These are phyloP conservation scores for Trifolium pratense DNA, from an alignment of 306 rosid genomes.

Conservation along the genomic window DNA sequence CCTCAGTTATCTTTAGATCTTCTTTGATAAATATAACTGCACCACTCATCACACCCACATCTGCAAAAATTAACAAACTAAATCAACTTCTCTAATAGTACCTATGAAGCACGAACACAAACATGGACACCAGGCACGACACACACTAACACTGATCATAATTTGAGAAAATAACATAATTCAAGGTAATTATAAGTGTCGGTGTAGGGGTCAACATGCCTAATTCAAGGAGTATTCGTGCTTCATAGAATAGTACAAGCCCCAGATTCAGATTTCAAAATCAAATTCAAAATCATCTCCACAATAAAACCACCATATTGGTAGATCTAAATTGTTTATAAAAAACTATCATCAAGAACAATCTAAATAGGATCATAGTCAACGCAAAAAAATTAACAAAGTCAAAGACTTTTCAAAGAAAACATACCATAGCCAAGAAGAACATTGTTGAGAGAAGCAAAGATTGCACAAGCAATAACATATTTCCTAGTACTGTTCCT, in stretches of 20 bases:
- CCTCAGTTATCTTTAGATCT: conserved; percentile 82
- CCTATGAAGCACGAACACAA: no score
- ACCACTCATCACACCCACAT: conserved; percentile 99
- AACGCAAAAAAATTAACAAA: conserved; percentile 30
- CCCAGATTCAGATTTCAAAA: neutral
- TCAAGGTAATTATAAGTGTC: no score
- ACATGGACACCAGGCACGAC: no score
- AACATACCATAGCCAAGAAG: conserved; percentile 92
- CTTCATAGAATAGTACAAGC: no score
- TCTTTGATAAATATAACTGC: conserved; percentile 89
- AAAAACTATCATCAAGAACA: conserved; percentile 21
- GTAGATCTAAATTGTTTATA: conserved; percentile 28
- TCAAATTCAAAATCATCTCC: conserved; percentile 26
- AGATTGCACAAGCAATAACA: conserved; percentile 85
- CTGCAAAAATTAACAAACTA: conserved; percentile 54
- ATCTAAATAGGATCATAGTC: conserved; percentile 8
- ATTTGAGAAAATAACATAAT: no score
- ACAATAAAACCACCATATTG: neutral
- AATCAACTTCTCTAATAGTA: conserved; percentile 22
- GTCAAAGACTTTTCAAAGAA: conserved; percentile 22
- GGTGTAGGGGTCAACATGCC: no score
- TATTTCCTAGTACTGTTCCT: conserved; percentile 62
- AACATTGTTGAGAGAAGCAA: conserved; percentile 94
- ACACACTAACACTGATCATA: no score
- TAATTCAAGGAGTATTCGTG: no score